These are phyloP conservation scores for Babesia ovata DNA, from an alignment of 169 alveolate genomes.

Conservation along the genomic window DNA sequence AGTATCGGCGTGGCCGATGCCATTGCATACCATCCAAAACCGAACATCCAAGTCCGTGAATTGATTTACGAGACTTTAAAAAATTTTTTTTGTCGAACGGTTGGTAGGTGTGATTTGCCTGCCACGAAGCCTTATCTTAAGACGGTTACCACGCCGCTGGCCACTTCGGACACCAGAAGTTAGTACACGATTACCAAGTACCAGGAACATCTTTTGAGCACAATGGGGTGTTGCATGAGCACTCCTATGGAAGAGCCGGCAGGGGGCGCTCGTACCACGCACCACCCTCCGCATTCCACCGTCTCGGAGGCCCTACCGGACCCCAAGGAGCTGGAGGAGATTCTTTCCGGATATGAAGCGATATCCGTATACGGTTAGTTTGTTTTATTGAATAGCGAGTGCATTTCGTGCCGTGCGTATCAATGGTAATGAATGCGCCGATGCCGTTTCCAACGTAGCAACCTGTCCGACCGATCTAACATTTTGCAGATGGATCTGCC, in stretches of 20 bases:
- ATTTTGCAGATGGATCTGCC: too few species aligned
- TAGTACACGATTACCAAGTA: not conserved
- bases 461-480: too few species aligned
- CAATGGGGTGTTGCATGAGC: constrained; percentile 25
- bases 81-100: too few species aligned
- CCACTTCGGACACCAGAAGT: not conserved
- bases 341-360: constrained; percentile 13
- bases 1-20: too few species aligned
- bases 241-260: not conserved
- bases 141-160: not conserved
- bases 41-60: too few species aligned
- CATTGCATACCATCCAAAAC: too few species aligned
- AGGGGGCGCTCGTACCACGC: not conserved
- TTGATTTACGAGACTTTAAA: too few species aligned
- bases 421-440: too few species aligned
- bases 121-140: too few species aligned
- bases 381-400: not conserved
- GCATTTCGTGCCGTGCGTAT: not conserved
- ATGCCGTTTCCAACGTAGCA: too few species aligned
- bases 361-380: constrained; percentile 13
- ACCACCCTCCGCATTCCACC: constrained; percentile 1
- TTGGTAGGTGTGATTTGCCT: too few species aligned
- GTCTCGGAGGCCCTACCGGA: constrained; percentile 11
- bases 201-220: not conserved
- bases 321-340: not conserved